phyloP scores from a whole-genome alignment of 2,329 filamentous ascomycete genomes.

The Aspergillus quadrilineatus region DNA sequence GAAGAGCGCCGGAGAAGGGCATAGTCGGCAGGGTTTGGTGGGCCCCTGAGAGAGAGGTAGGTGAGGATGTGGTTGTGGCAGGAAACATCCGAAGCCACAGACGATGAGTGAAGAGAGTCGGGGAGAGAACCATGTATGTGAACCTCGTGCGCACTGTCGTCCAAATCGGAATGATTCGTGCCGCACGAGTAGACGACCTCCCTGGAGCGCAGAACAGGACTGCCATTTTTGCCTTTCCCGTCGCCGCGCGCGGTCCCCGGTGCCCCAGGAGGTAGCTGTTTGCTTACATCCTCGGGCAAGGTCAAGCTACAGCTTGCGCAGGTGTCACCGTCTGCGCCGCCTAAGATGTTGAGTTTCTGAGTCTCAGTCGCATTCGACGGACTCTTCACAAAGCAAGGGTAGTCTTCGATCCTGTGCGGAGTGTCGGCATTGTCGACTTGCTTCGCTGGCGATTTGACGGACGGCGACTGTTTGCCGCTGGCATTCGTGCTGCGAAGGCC shows the following conservation, averaged over 20 bases:
- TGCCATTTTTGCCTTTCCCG: constrained; percentile 51
- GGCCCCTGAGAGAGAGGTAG: constrained; percentile 59
- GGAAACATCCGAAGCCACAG: constrained; percentile 46
- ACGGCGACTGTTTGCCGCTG: constrained; percentile 19
- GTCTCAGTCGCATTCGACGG: constrained; percentile 42
- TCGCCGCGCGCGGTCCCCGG: constrained; percentile 52
- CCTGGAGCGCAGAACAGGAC: constrained; percentile 56
- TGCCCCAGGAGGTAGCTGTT: constrained; percentile 53
- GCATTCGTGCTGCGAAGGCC: constrained; percentile 20
- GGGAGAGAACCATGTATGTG: constrained; percentile 39
- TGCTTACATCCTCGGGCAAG: constrained; percentile 55
- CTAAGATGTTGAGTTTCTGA: constrained; percentile 46
- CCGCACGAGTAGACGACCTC: constrained; percentile 55
- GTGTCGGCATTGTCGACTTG: constrained; percentile 18
- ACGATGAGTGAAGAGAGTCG: constrained; percentile 41
- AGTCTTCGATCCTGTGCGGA: constrained; percentile 45
- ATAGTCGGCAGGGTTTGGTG: constrained; percentile 54
- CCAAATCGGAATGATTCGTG: constrained; percentile 36
- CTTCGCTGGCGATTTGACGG: constrained; percentile 17
- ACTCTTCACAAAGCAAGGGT: constrained; percentile 51
- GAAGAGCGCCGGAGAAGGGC: constrained; percentile 57
- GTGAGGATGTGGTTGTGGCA: constrained; percentile 58
- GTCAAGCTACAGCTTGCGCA: constrained; percentile 60
- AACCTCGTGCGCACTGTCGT: constrained; percentile 36
- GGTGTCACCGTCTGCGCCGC: constrained; percentile 50